These are phyloP conservation scores for Auricularia auricula-judae DNA, from an alignment of 768 basidiomycete genomes.

Conservation along the genomic window DNA sequence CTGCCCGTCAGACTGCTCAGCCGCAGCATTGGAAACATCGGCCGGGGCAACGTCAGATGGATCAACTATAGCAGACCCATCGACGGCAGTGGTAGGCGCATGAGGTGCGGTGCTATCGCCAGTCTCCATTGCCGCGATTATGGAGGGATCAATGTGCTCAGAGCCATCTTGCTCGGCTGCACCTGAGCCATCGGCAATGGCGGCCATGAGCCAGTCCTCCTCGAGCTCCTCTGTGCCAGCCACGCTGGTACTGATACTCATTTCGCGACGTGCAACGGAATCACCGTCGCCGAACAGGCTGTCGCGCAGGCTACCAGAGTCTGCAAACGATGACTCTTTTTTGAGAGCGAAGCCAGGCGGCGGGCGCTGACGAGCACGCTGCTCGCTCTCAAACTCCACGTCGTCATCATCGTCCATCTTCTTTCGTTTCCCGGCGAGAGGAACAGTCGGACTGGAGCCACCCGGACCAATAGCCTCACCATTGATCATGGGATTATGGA, in stretches of 20 bases:
- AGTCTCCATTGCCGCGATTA: too few species aligned
- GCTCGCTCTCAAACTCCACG: slow-evolving; percentile 28
- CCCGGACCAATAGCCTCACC: slow-evolving; percentile 41
- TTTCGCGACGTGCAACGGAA: not conserved
- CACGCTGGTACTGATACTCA: slow-evolving; percentile 5
- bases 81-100: too few species aligned
- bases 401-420: slow-evolving; percentile 75
- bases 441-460: slow-evolving; percentile 39
- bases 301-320: not conserved
- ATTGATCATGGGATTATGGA: slow-evolving; percentile 54
- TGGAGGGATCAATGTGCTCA: slow-evolving; percentile 12
- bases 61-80: too few species aligned
- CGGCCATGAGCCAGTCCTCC: slow-evolving; percentile 83
- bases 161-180: slow-evolving; percentile 24
- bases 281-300: not conserved
- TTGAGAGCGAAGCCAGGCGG: not conserved
- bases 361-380: not conserved
- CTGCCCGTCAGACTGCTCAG: slow-evolving; percentile 16
- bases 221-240: slow-evolving; percentile 47
- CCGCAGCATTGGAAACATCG: too few species aligned
- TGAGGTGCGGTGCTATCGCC: too few species aligned
- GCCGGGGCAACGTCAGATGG: too few species aligned
- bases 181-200: slow-evolving; percentile 63
- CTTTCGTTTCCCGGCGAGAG: slow-evolving; percentile 76
- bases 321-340: not conserved